Evolutionary conservation across 2,329 filamentous ascomycete species (phyloP).

Genomic region (Amylocarpus encephaloides): DNA sequence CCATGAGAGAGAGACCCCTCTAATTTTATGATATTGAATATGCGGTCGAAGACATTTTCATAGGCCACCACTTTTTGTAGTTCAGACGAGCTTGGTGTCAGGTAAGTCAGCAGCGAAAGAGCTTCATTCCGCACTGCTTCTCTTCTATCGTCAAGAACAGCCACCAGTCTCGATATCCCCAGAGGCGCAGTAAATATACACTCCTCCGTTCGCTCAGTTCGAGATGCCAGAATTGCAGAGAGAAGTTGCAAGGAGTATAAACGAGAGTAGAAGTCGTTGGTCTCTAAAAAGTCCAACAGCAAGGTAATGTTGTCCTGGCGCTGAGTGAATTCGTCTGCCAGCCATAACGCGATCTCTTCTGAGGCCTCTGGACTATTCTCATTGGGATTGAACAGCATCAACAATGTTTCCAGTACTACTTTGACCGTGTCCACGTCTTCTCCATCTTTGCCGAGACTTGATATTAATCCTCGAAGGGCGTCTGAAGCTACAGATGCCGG

Average conservation of each 20-base stretch:
- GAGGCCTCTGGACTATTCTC: slow-evolving; percentile 80
- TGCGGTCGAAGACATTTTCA: slow-evolving; percentile 82
- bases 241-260: slow-evolving; percentile 89
- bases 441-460: slow-evolving; percentile 75
- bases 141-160: slow-evolving; percentile 73
- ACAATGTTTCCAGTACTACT: slow-evolving; percentile 85
- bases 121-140: slow-evolving; percentile 87
- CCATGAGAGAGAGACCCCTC: slow-evolving; percentile 81
- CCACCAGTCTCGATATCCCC: slow-evolving; percentile 80
- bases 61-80: slow-evolving; percentile 95
- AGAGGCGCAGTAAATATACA: slow-evolving; percentile 85
- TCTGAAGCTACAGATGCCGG: slow-evolving; percentile 93
- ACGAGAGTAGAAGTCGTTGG: slow-evolving; percentile 80
- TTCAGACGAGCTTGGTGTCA: slow-evolving; percentile 81
- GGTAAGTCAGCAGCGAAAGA: slow-evolving; percentile 75
- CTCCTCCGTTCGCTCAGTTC: slow-evolving; percentile 89
- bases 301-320: slow-evolving; percentile 93
- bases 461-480: slow-evolving; percentile 82
- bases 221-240: slow-evolving; percentile 74
- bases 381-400: slow-evolving; percentile 80
- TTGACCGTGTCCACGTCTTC: slow-evolving; percentile 97
- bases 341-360: slow-evolving; percentile 91
- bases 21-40: slow-evolving; percentile 73
- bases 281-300: slow-evolving; percentile 82
- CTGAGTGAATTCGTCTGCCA: slow-evolving; percentile 97